A percentile compares a stretch with the other conserved stretches of the same genome.
Evolutionary conservation across 2,329 filamentous ascomycete species (phyloP).

Genomic region (Beauveria sp.): DNA sequence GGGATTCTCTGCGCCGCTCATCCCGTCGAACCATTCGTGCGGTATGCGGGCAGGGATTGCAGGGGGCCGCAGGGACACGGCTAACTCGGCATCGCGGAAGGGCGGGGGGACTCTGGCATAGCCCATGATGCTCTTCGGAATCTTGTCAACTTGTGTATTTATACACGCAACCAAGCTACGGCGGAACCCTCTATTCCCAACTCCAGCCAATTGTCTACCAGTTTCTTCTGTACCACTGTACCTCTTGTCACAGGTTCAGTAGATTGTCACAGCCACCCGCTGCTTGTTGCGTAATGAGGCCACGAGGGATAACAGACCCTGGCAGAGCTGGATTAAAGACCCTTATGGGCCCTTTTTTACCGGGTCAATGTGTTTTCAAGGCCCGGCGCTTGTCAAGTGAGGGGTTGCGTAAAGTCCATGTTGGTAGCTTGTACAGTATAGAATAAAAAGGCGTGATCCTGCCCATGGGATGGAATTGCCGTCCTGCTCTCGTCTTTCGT

Average conservation of each 20-base stretch:
- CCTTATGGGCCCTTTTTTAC: neutral
- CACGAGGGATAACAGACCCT: neutral
- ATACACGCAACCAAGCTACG: too few species aligned
- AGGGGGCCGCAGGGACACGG: neutral
- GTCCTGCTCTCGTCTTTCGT: neutral
- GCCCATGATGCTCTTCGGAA: neutral
- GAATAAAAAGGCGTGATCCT: neutral
- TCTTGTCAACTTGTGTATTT: too few species aligned
- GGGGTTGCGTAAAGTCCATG: neutral
- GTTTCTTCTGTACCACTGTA: neutral
- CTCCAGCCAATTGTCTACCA: neutral
- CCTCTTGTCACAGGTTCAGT: neutral
- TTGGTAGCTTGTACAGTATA: neutral
- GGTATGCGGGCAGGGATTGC: too few species aligned
- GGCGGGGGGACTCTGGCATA: neutral
- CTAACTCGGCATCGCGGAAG: conserved; percentile 4
- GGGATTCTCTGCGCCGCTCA: neutral
- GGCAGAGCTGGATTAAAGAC: neutral
- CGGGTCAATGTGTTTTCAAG: neutral
- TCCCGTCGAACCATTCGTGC: neutral
- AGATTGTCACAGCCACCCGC: neutral
- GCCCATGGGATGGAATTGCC: neutral
- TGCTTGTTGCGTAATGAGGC: neutral
- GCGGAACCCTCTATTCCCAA: too few species aligned
- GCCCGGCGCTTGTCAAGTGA: neutral